Conservation (phyloP, 2,329 filamentous ascomycete genomes). For the Colletotrichum tanaceti region DNA sequence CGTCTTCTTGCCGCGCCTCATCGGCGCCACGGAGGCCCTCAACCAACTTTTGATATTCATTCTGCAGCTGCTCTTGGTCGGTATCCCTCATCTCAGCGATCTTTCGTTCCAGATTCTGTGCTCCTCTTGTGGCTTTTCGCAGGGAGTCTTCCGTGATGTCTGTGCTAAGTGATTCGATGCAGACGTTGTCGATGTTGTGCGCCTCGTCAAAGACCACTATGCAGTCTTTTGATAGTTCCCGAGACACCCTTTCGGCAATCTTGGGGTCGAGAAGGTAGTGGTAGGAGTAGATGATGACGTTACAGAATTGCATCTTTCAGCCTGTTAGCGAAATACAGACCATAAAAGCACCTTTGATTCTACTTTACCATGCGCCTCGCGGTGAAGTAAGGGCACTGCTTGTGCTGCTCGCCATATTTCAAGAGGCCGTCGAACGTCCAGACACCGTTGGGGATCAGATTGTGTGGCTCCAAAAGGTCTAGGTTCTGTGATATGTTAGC, state of each 20-base stretch:
- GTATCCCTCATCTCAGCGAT: conserved; percentile 96
- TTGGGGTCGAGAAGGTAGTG: conserved; percentile 98
- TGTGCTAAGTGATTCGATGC: conserved; percentile 96
- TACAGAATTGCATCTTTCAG: conserved; percentile 92
- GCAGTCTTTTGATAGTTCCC: conserved; percentile 96
- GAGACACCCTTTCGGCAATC: conserved; percentile 94
- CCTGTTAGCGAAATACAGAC: conserved; percentile 12
- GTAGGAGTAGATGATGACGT: conserved; percentile 99
- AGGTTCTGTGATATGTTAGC: conserved; percentile 73
- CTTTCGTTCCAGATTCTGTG: conserved; percentile 88
- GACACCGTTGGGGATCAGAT: conserved; percentile 91
- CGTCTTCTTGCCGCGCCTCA: conserved; percentile 90
- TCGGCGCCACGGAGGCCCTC: conserved; percentile 90
- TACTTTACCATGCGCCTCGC: conserved; percentile 83
- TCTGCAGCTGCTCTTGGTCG: conserved; percentile 92
- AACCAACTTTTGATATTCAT: conserved; percentile 94
- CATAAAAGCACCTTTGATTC: background rate
- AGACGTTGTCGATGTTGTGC: conserved; percentile 99
- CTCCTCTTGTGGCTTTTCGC: conserved; percentile 88
- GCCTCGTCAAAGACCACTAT: conserved; percentile 99
- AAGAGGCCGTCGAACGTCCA: conserved; percentile 94
- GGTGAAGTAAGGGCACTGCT: conserved; percentile 98
- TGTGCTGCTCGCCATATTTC: conserved; percentile 91
- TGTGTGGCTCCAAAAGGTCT: conserved; percentile 93
- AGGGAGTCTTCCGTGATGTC: conserved; percentile 96